Percentiles rank a stretch among this genome's conserved stretches.
These are phyloP conservation scores for Barnettozyma wickerhamii DNA, from an alignment of 805 yeast genomes.

Conservation along the genomic window DNA sequence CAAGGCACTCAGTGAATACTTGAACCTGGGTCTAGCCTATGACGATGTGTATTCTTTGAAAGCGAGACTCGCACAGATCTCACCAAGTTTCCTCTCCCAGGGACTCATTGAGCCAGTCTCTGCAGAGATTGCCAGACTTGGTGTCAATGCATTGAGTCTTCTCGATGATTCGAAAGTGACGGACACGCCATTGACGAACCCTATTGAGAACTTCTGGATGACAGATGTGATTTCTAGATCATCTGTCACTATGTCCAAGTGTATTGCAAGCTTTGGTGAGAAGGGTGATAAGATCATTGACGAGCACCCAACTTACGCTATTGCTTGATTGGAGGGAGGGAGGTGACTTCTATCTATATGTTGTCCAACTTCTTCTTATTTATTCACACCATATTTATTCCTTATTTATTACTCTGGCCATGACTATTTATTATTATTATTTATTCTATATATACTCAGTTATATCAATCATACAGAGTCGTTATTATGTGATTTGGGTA, in stretches of 20 bases:
- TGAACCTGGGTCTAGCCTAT: constrained; percentile 68
- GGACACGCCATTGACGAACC: constrained; percentile 55
- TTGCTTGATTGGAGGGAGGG: no score
- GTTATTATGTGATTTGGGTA: not conserved
- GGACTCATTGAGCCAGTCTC: constrained; percentile 71
- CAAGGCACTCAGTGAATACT: constrained; percentile 77
- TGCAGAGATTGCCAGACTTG: constrained; percentile 50
- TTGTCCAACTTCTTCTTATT: constrained; percentile 11
- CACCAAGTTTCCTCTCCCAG: constrained; percentile 76
- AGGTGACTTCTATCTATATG: not conserved
- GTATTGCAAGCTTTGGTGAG: constrained; percentile 69
- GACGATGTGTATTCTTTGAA: constrained; percentile 68
- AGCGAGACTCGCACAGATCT: constrained; percentile 65
- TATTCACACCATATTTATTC: constrained; percentile 7
- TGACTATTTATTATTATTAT: not conserved
- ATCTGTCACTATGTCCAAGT: constrained; percentile 87
- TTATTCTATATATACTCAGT: not conserved
- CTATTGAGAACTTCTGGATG: constrained; percentile 80
- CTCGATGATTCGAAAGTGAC: constrained; percentile 33
- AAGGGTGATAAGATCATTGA: constrained; percentile 56
- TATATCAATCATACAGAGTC: not conserved
- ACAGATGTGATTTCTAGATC: constrained; percentile 84
- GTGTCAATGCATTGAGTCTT: constrained; percentile 40
- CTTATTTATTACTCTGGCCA: constrained; percentile 4
- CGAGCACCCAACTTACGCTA: constrained; percentile 28